Conservation (phyloP, 2,329 filamentous ascomycete species). For the Ceratocystis variospora region DNA sequence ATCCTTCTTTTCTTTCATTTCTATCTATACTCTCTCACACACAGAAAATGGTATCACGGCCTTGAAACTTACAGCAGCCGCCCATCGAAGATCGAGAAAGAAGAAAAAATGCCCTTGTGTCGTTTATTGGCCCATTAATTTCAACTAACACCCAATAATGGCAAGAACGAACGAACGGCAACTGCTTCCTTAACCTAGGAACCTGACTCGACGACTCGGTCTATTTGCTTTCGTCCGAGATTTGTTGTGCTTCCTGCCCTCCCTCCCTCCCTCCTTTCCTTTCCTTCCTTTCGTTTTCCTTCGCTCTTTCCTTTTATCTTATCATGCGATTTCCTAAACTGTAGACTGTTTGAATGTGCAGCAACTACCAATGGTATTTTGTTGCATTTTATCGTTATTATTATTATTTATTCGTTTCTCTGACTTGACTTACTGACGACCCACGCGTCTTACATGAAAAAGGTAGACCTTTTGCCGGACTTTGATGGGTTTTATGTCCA, state of each 20-base stretch:
- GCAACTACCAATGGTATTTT: no score
- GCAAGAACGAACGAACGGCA: background rate
- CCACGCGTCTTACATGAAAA: slow-evolving; percentile 3
- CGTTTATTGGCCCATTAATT: background rate
- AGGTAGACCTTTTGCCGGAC: background rate
- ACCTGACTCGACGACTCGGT: background rate
- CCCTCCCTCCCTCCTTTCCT: background rate
- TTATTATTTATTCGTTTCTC: no score
- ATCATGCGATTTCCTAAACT: no score
- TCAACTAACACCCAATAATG: background rate
- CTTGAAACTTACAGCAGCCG: no score
- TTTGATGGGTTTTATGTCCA: background rate
- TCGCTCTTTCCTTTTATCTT: background rate
- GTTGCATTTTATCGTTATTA: no score
- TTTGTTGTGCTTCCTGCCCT: background rate
- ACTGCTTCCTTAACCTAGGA: background rate
- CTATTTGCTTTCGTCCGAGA: background rate
- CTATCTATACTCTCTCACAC: background rate
- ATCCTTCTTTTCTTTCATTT: background rate
- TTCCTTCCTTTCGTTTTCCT: background rate
- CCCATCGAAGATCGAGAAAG: background rate
- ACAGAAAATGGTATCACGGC: no score
- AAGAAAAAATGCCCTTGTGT: background rate
- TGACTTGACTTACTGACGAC: background rate
- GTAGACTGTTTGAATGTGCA: no score